Percentiles rank a stretch among this genome's conserved stretches.
Evolutionary conservation across 768 basidiomycete genomes (phyloP).

Genomic region (Symmetrospora coprosmae): DNA sequence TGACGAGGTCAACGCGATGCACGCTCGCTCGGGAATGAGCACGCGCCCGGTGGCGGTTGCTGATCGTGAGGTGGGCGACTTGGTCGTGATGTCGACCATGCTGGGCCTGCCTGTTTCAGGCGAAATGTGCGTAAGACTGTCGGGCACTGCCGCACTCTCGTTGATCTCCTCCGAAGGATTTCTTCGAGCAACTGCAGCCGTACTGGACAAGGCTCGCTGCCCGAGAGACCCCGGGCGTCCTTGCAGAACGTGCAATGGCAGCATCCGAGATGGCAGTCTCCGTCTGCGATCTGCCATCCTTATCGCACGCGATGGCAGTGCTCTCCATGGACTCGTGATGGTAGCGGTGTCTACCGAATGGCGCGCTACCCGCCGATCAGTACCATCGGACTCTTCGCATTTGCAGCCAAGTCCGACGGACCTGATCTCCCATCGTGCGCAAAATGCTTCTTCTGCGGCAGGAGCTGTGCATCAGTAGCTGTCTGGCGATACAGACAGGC

Average conservation of each 20-base stretch:
- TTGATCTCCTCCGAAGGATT: no score
- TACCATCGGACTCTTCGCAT: constrained; percentile 67
- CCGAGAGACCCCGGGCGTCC: no score
- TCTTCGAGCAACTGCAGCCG: no score
- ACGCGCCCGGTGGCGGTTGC: constrained; percentile 68
- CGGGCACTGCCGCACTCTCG: background rate
- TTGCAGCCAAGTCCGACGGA: constrained; percentile 22
- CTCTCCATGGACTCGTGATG: no score
- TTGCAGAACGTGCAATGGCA: no score
- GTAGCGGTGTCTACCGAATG: no score
- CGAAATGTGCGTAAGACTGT: constrained; percentile 59
- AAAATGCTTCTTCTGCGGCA: constrained; percentile 25
- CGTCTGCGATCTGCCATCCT: no score
- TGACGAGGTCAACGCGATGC: constrained; percentile 49
- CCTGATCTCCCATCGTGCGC: constrained; percentile 33
- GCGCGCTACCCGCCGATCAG: constrained; percentile 85
- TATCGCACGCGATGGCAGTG: no score
- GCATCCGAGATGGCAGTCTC: no score
- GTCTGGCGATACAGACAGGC: background rate
- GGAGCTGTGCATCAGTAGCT: constrained; percentile 50
- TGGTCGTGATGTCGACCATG: constrained; percentile 70
- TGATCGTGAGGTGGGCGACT: constrained; percentile 48
- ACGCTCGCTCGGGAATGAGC: constrained; percentile 45
- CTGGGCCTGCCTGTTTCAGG: constrained; percentile 48
- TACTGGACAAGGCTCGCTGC: no score